phyloP scores from a whole-genome alignment of 164 flowering plant genomes.

The Berberis thunbergii region DNA sequence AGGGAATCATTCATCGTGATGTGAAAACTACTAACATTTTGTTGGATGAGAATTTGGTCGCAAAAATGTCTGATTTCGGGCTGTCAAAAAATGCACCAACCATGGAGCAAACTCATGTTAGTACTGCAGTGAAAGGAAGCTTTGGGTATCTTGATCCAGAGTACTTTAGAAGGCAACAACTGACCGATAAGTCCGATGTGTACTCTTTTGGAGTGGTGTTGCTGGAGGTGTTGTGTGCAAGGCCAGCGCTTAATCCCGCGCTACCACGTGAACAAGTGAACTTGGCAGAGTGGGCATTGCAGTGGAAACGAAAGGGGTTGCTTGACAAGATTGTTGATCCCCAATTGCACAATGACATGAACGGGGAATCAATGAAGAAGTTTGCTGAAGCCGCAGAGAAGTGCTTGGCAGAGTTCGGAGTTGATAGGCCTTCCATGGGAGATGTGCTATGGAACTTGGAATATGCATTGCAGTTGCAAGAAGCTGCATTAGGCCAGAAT shows the following conservation, averaged over 20 bases:
- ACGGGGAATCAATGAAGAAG: slow-evolving; percentile 5
- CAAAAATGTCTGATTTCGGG: slow-evolving; percentile 25
- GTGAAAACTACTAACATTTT: slow-evolving; percentile 23
- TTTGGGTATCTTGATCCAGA: slow-evolving; percentile 23
- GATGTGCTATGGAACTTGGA: slow-evolving; percentile 14
- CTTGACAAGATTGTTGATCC: slow-evolving; percentile 9
- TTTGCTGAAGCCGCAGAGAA: slow-evolving; percentile 12
- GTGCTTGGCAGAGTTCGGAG: slow-evolving; percentile 9
- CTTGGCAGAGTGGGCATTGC: slow-evolving; percentile 15
- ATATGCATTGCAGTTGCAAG: slow-evolving; percentile 12
- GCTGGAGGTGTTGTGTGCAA: slow-evolving; percentile 14
- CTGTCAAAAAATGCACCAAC: slow-evolving; percentile 10
- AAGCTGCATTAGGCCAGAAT: background rate
- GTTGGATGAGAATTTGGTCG: slow-evolving; percentile 16
- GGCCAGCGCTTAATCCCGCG: slow-evolving; percentile 9
- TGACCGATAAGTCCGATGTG: slow-evolving; percentile 17
- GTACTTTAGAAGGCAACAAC: slow-evolving; percentile 13
- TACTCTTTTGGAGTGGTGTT: slow-evolving; percentile 21
- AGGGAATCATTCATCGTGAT: slow-evolving; percentile 21
- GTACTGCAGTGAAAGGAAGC: slow-evolving; percentile 22
- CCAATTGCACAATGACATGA: slow-evolving; percentile 1
- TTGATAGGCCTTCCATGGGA: slow-evolving; percentile 12
- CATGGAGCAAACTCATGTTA: slow-evolving; percentile 16
- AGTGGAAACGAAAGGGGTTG: slow-evolving; percentile 10
- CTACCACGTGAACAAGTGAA: slow-evolving; percentile 9